Conservation (phyloP, 257 asterid species). For the Primulina tabacum region DNA sequence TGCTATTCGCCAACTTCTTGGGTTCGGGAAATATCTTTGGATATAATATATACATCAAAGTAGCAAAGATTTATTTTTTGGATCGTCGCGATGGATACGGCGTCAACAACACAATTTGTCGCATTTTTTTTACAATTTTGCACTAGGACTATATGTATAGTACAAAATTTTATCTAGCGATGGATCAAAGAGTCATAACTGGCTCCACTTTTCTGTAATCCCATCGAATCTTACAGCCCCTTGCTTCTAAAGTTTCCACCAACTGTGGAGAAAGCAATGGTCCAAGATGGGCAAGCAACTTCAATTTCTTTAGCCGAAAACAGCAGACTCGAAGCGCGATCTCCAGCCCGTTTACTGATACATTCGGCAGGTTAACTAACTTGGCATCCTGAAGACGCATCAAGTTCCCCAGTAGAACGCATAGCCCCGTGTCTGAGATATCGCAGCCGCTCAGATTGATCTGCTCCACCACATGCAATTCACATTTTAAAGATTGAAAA, state of each 20-base stretch:
- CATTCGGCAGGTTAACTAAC: slow-evolving; percentile 46
- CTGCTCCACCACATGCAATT: slow-evolving; percentile 37
- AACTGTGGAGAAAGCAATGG: slow-evolving; percentile 42
- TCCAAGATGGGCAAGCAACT: slow-evolving; percentile 44
- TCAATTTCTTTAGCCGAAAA: slow-evolving; percentile 55
- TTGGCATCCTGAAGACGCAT: slow-evolving; percentile 63
- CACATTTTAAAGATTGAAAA: not conserved
- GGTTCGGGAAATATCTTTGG: too few species aligned
- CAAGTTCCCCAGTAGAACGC: slow-evolving; percentile 69
- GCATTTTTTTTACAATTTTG: too few species aligned
- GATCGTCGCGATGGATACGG: too few species aligned
- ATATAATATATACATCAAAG: too few species aligned
- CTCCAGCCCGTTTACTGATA: slow-evolving; percentile 57
- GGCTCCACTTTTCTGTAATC: slow-evolving; percentile 29
- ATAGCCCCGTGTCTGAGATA: slow-evolving; percentile 59
- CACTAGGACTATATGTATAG: too few species aligned
- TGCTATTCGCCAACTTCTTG: too few species aligned
- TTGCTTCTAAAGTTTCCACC: slow-evolving; percentile 39
- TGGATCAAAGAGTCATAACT: not conserved
- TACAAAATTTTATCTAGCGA: too few species aligned
- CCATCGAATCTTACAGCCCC: slow-evolving; percentile 78
- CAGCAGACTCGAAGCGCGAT: slow-evolving; percentile 57
- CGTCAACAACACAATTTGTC: too few species aligned
- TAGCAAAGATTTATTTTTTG: too few species aligned
- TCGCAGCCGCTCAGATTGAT: slow-evolving; percentile 50